Conservation (phyloP, 768 basidiomycete species). For the Heimioporus sp. region DNA sequence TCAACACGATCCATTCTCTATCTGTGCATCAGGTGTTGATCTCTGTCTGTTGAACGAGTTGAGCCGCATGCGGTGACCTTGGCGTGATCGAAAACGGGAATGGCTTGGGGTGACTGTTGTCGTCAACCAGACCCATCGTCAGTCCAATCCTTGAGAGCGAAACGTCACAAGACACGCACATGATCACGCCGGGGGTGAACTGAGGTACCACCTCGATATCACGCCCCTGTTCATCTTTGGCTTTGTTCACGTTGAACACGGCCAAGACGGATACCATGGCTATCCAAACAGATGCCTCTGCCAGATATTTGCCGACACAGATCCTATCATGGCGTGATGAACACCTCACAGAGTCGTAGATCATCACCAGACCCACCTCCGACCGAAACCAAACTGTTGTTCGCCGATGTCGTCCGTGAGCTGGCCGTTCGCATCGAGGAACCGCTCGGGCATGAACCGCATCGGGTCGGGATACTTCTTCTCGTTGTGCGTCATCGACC, state of each 20-base stretch:
- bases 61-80: constrained; percentile 8
- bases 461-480: constrained; percentile 19
- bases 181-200: constrained; percentile 26
- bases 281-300: constrained; percentile 25
- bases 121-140: too few relatives aligned
- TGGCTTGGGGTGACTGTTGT: constrained; percentile 13
- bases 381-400: constrained; percentile 23
- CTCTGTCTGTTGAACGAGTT: constrained; percentile 14
- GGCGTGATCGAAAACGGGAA: constrained; percentile 20
- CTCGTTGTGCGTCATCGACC: constrained; percentile 29
- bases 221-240: constrained; percentile 29
- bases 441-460: constrained; percentile 23
- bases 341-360: neutral
- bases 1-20: too few relatives aligned
- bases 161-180: constrained; percentile 14
- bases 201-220: constrained; percentile 25
- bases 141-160: too few relatives aligned
- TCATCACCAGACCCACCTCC: constrained; percentile 8
- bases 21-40: neutral
- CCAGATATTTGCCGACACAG: constrained; percentile 28
- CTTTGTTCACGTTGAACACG: constrained; percentile 28
- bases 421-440: constrained; percentile 10
- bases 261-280: constrained; percentile 25
- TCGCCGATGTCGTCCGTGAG: constrained; percentile 19
- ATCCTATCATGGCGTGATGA: constrained; percentile 6